A percentile compares a stretch with the other conserved stretches of the same genome.
phyloP scores from a whole-genome alignment of 805 yeast genomes.

The Debaryomyces tyrocola region DNA sequence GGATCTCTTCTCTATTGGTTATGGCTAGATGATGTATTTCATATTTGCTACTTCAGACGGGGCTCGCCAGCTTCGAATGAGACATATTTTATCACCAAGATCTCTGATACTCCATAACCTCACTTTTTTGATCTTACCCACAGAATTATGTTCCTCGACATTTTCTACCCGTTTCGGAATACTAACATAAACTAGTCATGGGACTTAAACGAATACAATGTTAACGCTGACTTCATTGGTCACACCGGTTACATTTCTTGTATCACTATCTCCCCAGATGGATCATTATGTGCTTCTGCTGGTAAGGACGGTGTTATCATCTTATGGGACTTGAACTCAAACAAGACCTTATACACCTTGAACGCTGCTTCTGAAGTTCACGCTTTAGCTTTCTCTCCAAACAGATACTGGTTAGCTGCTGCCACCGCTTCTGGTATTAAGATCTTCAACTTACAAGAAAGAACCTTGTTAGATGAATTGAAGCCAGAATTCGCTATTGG shows the following conservation, averaged over 20 bases:
- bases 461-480: constrained; percentile 92
- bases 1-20: constrained; percentile 6
- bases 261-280: constrained; percentile 98
- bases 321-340: constrained; percentile 94
- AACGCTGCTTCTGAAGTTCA: constrained; percentile 94
- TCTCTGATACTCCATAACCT: constrained; percentile 68
- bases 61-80: constrained; percentile 73
- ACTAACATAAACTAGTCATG: constrained; percentile 76
- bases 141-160: background rate
- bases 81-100: constrained; percentile 97
- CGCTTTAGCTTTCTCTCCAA: constrained; percentile 99
- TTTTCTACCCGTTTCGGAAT: constrained; percentile 12
- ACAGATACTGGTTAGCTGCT: constrained; percentile 99
- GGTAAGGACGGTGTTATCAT: constrained; percentile 99
- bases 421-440: constrained; percentile 97
- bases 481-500: constrained; percentile 93
- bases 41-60: constrained; percentile 99
- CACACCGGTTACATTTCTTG: constrained; percentile 99
- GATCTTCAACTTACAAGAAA: constrained; percentile 96
- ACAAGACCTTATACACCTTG: constrained; percentile 88
- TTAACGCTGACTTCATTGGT: constrained; percentile 96
- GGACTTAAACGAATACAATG: constrained; percentile 82
- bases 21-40: constrained; percentile 63
- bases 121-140: background rate
- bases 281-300: constrained; percentile 98